Percentiles rank a stretch among this genome's conserved stretches.
phyloP scores from a whole-genome alignment of 768 basidiomycete species.

The Mrakia hoshinonis region DNA sequence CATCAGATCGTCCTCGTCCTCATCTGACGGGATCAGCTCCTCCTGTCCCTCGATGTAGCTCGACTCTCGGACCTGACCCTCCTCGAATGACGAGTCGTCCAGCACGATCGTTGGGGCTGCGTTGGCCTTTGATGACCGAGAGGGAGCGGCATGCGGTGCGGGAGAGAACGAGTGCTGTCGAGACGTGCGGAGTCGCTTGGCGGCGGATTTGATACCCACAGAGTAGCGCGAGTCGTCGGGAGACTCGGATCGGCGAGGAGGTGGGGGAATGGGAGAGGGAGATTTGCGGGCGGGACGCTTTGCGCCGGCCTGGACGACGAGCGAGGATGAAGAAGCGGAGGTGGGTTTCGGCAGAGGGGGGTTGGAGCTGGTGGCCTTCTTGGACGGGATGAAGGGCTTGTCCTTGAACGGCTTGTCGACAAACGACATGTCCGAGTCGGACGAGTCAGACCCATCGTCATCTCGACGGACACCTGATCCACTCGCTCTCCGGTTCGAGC shows the following conservation, averaged over 20 bases:
- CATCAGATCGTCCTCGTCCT: conserved; percentile 16
- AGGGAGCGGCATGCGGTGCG: background rate
- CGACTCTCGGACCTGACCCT: conserved; percentile 24
- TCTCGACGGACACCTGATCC: background rate
- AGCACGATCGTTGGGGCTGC: background rate
- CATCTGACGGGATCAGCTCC: conserved; percentile 18
- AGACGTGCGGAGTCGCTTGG: conserved; percentile 4
- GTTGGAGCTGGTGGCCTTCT: background rate
- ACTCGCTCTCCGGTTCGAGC: background rate
- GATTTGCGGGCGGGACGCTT: conserved; percentile 8
- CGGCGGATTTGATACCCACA: background rate
- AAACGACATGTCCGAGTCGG: conserved; percentile 18
- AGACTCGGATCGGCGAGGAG: conserved; percentile 5
- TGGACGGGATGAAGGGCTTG: background rate
- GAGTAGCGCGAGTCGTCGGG: conserved; percentile 25
- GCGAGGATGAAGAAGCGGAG: background rate
- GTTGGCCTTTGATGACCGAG: background rate
- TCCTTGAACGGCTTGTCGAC: conserved; percentile 22
- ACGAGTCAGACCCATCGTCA: background rate
- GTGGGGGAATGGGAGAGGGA: background rate
- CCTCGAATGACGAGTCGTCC: conserved; percentile 18
- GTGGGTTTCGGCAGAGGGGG: background rate
- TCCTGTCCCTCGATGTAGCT: conserved; percentile 23
- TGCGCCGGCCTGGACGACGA: conserved; percentile 5
- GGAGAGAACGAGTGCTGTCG: conserved; percentile 10